Conservation (phyloP, 2,329 filamentous ascomycete species). For the Aphanoascus verrucosus region DNA sequence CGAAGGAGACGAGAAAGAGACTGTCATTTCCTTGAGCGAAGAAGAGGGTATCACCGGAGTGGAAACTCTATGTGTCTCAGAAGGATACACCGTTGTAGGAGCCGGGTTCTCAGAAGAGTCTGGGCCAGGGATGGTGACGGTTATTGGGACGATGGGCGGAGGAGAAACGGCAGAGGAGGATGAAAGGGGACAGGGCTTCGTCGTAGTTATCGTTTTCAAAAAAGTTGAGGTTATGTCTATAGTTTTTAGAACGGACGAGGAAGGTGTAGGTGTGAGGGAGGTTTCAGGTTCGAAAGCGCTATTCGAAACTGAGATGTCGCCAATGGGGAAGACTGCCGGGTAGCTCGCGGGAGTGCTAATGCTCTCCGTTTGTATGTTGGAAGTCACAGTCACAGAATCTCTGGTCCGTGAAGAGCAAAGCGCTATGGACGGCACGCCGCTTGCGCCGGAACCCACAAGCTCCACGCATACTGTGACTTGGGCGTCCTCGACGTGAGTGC, state of each 20-base stretch:
- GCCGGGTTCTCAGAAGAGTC: neutral
- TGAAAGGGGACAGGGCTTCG: neutral
- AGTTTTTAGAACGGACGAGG: neutral
- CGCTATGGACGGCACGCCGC: slow-evolving; percentile 2
- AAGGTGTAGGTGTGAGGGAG: neutral
- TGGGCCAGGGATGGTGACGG: neutral
- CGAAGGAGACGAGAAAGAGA: neutral
- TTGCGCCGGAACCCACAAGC: slow-evolving; percentile 1
- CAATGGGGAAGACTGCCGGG: slow-evolving; percentile 4
- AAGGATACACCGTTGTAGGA: neutral
- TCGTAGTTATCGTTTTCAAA: neutral
- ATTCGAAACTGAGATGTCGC: neutral
- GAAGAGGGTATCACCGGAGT: neutral
- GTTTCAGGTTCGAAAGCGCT: neutral
- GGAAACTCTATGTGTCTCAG: neutral
- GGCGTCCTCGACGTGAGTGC: neutral
- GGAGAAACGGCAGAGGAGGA: neutral
- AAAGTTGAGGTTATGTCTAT: neutral
- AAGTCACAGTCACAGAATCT: neutral
- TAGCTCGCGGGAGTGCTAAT: neutral
- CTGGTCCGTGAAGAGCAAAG: slow-evolving; percentile 2
- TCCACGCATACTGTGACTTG: slow-evolving; percentile 12
- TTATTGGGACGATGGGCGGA: slow-evolving; percentile 1
- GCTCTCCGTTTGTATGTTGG: neutral
- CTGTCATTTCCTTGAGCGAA: neutral